Conservation (phyloP, 108 stramenopile species). For the Fragilariopsis cylindrus region DNA sequence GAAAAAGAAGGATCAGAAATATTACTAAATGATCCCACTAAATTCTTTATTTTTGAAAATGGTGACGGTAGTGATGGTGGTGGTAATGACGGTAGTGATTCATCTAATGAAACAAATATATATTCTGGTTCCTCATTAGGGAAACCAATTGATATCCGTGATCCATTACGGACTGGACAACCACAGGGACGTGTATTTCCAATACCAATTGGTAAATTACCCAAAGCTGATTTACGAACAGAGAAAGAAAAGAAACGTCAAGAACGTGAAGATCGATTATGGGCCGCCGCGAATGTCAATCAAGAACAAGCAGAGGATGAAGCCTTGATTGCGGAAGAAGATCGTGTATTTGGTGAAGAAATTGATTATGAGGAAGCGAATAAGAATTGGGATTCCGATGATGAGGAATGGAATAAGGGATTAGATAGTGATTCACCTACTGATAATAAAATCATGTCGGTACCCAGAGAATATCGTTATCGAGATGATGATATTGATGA, state of each 20-base stretch:
- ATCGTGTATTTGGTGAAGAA: conserved; percentile 35
- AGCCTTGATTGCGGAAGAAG: conserved; percentile 55
- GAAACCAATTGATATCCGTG: conserved; percentile 62
- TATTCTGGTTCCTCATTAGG: conserved; percentile 63
- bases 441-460: conserved; percentile 38
- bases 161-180: conserved; percentile 53
- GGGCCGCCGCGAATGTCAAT: conserved; percentile 59
- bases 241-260: conserved; percentile 83
- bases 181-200: conserved; percentile 66
- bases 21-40: conserved; percentile 69
- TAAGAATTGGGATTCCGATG: conserved; percentile 47
- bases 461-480: conserved; percentile 44
- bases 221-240: conserved; percentile 69
- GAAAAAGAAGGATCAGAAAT: conserved; percentile 77
- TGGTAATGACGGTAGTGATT: not conserved
- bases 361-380: conserved; percentile 38
- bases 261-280: conserved; percentile 72
- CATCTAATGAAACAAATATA: not conserved
- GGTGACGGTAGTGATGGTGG: conserved; percentile 19
- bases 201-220: conserved; percentile 56
- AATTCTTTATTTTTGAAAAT: conserved; percentile 80
- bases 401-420: conserved; percentile 77
- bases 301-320: conserved; percentile 53
- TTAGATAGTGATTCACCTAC: conserved; percentile 39
- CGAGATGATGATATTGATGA: conserved; percentile 76